Evolutionary conservation across 1,139 yeast genomes (phyloP).

Genomic region (Nakaseomyces bracarensis): DNA sequence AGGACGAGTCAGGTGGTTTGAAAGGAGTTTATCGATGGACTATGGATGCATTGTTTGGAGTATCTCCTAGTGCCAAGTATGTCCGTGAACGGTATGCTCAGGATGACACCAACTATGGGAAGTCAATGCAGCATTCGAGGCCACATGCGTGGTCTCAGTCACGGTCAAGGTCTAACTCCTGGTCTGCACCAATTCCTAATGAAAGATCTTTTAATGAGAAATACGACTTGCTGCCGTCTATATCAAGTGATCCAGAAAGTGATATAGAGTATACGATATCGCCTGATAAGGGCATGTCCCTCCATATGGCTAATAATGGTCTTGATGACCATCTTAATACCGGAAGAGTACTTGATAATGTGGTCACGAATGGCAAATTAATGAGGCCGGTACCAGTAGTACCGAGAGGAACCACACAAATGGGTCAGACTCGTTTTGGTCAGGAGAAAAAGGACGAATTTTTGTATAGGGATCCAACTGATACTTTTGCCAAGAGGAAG

Average conservation of each 20-base stretch:
- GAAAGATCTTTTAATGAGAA: conserved; percentile 18
- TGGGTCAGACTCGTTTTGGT: background rate
- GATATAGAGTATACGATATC: conserved; percentile 3
- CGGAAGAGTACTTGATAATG: background rate
- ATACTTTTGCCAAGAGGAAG: conserved; percentile 7
- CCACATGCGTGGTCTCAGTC: conserved; percentile 4
- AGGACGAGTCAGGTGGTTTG: no score
- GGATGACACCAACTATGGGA: conserved; percentile 22
- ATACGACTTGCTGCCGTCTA: conserved; percentile 22
- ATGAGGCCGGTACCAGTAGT: conserved; percentile 7
- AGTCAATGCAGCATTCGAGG: conserved; percentile 6
- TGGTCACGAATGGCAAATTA: background rate
- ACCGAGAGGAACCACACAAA: conserved; percentile 5
- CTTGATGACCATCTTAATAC: no score
- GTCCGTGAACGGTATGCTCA: conserved; percentile 18
- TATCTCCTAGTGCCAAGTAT: conserved; percentile 27
- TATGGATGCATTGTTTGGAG: conserved; percentile 26
- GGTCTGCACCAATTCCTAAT: conserved; percentile 19
- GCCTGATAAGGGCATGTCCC: no score
- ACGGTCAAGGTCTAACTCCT: conserved; percentile 21
- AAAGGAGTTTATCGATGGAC: no score
- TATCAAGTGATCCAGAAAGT: conserved; percentile 12
- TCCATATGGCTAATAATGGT: no score
- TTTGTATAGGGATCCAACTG: conserved; percentile 1
- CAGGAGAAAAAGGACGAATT: background rate